Base-by-base conservation (phyloP, 2,329 filamentous ascomycete species). In the Pestalotiopsis sp. region DNA sequence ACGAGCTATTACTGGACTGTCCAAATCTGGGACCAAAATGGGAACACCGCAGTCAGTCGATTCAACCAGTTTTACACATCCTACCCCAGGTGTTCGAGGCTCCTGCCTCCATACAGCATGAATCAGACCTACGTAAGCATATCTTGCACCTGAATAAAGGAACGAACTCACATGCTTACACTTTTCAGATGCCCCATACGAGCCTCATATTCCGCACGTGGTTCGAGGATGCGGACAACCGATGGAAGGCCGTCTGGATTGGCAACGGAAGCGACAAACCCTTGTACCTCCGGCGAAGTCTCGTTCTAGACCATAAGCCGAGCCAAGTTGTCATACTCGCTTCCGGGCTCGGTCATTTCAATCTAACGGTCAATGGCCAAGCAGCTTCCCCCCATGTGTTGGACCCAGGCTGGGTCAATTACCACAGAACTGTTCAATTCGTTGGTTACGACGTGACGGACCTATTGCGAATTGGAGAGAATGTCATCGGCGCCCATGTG, bases 401-500 rank as follows among this genome's bases (percentile, higher is more conserved):
- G 7, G 78, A 79, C 63, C 80, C 80, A 4, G 80, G 80, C 20
- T 82, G 80, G 80, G 80, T 77, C 3, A 80, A 81, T 63, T 82
- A 82, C 68, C 79, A 81, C 69, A 73, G 75, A 60, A 81, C 78
- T 3, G 79, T 82, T 1, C 82, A 83, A 11, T 84, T 81, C 60
- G 81, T 82, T 1, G 80, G 77, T 2, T 83, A 84, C 69, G 82
- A 84, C 67, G 71, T 84, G 5, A 82, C 82, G 4, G 60, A 72
- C 2, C 75, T 77, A 12, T 67, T 83, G 1, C 69, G 38, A 0
- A 58, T 73, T 4, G 77, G 77, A 2, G 67, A 74, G 13, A 86
- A 86, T 69, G 75, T 75, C 0, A 75, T 86, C 61, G 81, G 77
- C 0, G 80, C 82, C 2, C 80, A 81, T 66, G 70, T 84, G 1